phyloP scores from a whole-genome alignment of 108 stramenopile genomes.

The Licmophora abbreviata region DNA sequence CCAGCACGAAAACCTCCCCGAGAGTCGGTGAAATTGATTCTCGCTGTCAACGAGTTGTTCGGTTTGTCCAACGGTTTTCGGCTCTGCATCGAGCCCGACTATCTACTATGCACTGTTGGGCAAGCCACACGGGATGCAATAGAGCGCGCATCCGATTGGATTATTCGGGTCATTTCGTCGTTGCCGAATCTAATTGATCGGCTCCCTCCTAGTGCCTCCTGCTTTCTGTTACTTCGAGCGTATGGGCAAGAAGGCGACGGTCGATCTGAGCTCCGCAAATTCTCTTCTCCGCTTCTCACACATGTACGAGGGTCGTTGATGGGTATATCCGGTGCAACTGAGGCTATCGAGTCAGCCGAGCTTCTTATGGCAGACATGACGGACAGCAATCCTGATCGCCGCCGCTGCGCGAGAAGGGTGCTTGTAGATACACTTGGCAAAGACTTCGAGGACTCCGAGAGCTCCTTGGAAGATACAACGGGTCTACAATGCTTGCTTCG shows the following conservation, averaged over 20 bases:
- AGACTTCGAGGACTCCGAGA: conserved; percentile 1
- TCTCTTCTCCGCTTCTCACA: conserved; percentile 48
- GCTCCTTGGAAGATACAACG: conserved; percentile 4
- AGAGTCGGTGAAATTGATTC: conserved; percentile 57
- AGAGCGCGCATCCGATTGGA: conserved; percentile 78
- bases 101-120: conserved; percentile 53
- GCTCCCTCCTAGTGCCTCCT: conserved; percentile 62
- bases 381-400: conserved; percentile 45
- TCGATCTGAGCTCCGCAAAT: conserved; percentile 35
- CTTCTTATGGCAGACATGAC: conserved; percentile 56
- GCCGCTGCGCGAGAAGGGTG: conserved; percentile 62
- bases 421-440: conserved; percentile 32
- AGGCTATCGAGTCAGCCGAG: conserved; percentile 46
- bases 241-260: conserved; percentile 61
- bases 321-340: conserved; percentile 46
- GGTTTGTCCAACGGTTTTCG: conserved; percentile 51
- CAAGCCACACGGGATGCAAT: conserved; percentile 54
- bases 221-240: conserved; percentile 59
- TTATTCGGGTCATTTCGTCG: conserved; percentile 67
- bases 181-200: conserved; percentile 49
- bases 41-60: conserved; percentile 50
- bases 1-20: conserved; percentile 64
- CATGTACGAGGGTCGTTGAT: conserved; percentile 58
- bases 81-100: conserved; percentile 40
- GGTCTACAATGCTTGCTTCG: too few relatives aligned